Conservation (phyloP, 1,139 yeast species). For the Suhomyces bokatorum region DNA sequence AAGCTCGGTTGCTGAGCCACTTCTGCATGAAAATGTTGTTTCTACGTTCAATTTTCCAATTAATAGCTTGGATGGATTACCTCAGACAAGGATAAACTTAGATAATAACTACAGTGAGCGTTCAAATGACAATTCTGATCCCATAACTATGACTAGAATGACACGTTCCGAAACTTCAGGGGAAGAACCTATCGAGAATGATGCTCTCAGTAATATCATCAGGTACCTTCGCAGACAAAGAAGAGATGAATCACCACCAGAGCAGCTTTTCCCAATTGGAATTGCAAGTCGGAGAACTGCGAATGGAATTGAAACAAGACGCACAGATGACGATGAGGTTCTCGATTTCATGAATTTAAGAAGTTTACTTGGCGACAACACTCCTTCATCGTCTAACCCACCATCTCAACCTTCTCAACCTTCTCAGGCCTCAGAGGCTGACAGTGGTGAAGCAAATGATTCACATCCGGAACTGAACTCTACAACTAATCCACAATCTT, state of each 20-base stretch:
- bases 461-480: neutral
- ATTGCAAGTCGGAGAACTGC: conserved; percentile 53
- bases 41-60: conserved; percentile 10
- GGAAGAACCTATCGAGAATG: conserved; percentile 12
- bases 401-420: neutral
- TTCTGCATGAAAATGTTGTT: conserved; percentile 3
- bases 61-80: conserved; percentile 4
- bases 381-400: neutral
- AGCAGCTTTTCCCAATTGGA: conserved; percentile 47
- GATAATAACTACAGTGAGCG: conserved; percentile 3
- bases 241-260: conserved; percentile 9
- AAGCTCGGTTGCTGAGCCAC: conserved; percentile 42
- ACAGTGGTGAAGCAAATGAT: neutral
- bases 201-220: conserved; percentile 28
- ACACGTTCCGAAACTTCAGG: conserved; percentile 17
- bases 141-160: conserved; percentile 13
- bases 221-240: conserved; percentile 22
- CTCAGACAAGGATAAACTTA: conserved; percentile 1
- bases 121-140: conserved; percentile 1
- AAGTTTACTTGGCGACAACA: conserved; percentile 20
- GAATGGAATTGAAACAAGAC: conserved; percentile 46
- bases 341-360: conserved; percentile 31
- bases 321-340: conserved; percentile 18
- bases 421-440: neutral
- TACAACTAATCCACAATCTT: neutral